Conservation (phyloP, 768 basidiomycete genomes). For the Gelatoporia subvermispora region DNA sequence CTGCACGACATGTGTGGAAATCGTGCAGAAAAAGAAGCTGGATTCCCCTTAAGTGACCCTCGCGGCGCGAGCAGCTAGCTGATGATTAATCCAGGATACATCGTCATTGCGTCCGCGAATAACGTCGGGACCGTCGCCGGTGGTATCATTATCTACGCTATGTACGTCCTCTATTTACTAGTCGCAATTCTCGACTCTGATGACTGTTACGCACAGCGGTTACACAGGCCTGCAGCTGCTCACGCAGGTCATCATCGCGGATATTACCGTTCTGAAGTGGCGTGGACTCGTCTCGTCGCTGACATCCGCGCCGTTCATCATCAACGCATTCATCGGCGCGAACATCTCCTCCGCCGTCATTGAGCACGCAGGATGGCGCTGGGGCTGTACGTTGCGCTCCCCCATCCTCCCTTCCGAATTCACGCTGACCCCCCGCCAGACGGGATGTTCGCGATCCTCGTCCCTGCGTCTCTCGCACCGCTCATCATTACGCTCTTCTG, state of each 20-base stretch:
- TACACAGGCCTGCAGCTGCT: slow-evolving; percentile 55
- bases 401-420: neutral
- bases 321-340: slow-evolving; percentile 65
- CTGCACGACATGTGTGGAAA: no score
- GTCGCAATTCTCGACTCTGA: slow-evolving; percentile 20
- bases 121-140: slow-evolving; percentile 24
- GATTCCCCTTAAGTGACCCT: no score
- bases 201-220: slow-evolving; percentile 35
- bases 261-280: slow-evolving; percentile 26
- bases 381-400: slow-evolving; percentile 47
- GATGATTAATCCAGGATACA: slow-evolving; percentile 23
- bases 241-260: slow-evolving; percentile 36
- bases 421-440: neutral
- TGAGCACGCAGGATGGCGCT: slow-evolving; percentile 52
- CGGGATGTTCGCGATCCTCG: slow-evolving; percentile 30
- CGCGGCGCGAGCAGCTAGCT: no score
- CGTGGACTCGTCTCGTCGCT: slow-evolving; percentile 38
- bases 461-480: slow-evolving; percentile 19
- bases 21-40: no score
- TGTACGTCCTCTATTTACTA: slow-evolving; percentile 30
- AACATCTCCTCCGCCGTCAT: slow-evolving; percentile 46
- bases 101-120: slow-evolving; percentile 27
- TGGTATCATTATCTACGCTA: slow-evolving; percentile 49
- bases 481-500: slow-evolving; percentile 24
- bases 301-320: slow-evolving; percentile 47